Evolutionary conservation across 176 grass and related monocot genomes (phyloP).

Genomic region (Zizania latifolia): DNA sequence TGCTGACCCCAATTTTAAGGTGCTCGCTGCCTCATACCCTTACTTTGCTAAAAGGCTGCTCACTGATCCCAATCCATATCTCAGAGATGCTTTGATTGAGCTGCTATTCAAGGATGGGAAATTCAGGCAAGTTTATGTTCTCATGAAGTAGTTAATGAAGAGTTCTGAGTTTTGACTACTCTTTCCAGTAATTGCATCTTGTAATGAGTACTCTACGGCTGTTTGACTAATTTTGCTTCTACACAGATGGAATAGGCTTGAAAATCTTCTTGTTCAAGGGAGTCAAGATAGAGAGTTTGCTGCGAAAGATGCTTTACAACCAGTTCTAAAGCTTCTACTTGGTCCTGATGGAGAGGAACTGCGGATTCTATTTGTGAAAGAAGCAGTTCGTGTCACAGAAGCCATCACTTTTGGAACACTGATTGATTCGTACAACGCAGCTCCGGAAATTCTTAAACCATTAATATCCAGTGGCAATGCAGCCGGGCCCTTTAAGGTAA

Average conservation of each 20-base stretch:
- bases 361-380: slow-evolving; percentile 79
- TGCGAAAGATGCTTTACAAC: slow-evolving; percentile 90
- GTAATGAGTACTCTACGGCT: not conserved
- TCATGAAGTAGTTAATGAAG: slow-evolving; percentile 12
- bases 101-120: slow-evolving; percentile 96
- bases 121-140: slow-evolving; percentile 66
- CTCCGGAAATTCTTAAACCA: slow-evolving; percentile 69
- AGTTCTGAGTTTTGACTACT: not conserved
- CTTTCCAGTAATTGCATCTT: not conserved
- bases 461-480: slow-evolving; percentile 53
- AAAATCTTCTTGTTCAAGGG: slow-evolving; percentile 97
- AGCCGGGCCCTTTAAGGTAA: slow-evolving; percentile 66
- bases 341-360: slow-evolving; percentile 74
- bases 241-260: slow-evolving; percentile 97
- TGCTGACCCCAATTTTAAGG: slow-evolving; percentile 95
- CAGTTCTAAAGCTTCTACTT: slow-evolving; percentile 82
- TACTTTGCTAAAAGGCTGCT: slow-evolving; percentile 98
- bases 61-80: slow-evolving; percentile 98
- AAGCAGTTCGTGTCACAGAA: slow-evolving; percentile 80
- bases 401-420: slow-evolving; percentile 71
- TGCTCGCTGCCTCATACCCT: slow-evolving; percentile 96
- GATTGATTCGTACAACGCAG: slow-evolving; percentile 64
- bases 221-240: slow-evolving; percentile 18
- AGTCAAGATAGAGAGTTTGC: slow-evolving; percentile 85
- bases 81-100: slow-evolving; percentile 95